Evolutionary conservation across 805 yeast genomes (phyloP).

Genomic region (Spathaspora sp.): DNA sequence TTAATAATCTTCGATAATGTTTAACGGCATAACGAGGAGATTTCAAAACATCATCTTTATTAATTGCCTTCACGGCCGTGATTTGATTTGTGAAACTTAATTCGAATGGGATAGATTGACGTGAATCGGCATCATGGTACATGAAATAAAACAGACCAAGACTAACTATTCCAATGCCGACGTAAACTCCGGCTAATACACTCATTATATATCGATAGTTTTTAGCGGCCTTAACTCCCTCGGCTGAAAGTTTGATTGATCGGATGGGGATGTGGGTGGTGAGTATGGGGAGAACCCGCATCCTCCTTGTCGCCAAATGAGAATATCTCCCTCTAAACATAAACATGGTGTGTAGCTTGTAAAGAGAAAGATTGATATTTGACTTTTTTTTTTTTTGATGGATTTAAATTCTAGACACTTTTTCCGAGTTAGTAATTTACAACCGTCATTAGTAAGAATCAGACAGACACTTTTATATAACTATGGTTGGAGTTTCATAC

Average conservation of each 20-base stretch:
- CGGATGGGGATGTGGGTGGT: not conserved
- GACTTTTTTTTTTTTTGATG: not conserved
- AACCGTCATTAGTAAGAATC: too few relatives aligned
- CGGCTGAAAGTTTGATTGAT: not conserved
- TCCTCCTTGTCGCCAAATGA: not conserved
- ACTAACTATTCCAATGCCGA: conserved; percentile 38
- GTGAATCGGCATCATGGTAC: conserved; percentile 34
- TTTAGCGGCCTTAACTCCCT: not conserved
- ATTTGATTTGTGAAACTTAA: conserved; percentile 29
- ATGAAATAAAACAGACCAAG: conserved; percentile 34
- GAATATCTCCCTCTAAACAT: not conserved
- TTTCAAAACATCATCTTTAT: conserved; percentile 40
- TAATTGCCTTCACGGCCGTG: conserved; percentile 38
- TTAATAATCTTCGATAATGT: conserved; percentile 36
- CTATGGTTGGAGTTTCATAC: not conserved
- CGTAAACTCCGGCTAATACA: conserved; percentile 39
- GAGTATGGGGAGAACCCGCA: not conserved
- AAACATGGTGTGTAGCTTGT: not conserved
- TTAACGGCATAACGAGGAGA: conserved; percentile 42
- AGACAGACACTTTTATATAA: too few relatives aligned
- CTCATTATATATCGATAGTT: conserved; percentile 26
- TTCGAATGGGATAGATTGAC: conserved; percentile 41
- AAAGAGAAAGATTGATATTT: too few relatives aligned
- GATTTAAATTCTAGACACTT: not conserved
- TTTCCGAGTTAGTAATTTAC: not conserved